Evolutionary conservation across 2,329 filamentous ascomycete species (phyloP).

Genomic region (Cytospora piceae): DNA sequence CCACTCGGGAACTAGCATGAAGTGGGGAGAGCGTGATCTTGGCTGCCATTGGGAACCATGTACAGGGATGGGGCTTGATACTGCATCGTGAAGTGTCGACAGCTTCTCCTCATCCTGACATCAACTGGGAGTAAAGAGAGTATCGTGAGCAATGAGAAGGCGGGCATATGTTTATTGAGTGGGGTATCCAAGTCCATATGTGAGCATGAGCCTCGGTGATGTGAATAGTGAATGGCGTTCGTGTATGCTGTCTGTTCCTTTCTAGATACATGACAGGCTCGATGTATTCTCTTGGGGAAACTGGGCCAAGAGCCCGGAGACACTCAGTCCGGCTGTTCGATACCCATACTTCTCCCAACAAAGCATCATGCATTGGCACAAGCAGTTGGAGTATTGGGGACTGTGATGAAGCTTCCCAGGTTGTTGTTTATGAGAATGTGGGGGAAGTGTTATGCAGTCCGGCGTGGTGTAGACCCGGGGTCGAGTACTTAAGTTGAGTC

Average conservation of each 20-base stretch:
- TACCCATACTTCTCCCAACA: not conserved
- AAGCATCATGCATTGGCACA: not conserved
- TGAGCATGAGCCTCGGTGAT: not conserved
- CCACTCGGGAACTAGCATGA: not conserved
- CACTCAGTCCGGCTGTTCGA: not conserved
- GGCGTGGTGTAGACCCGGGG: not conserved
- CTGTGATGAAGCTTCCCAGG: not conserved
- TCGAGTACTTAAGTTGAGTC: not conserved
- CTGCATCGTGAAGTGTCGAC: not conserved
- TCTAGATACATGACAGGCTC: not conserved
- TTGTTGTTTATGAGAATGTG: not conserved
- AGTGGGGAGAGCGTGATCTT: slow-evolving; percentile 16
- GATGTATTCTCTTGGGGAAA: not conserved
- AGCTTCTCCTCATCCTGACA: not conserved
- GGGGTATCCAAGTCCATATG: not conserved
- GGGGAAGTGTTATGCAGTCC: not conserved
- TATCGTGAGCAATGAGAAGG: not conserved
- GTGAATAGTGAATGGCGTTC: not conserved
- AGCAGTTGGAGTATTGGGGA: not conserved
- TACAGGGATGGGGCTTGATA: slow-evolving; percentile 9
- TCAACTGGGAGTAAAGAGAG: not conserved
- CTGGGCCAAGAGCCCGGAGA: not conserved
- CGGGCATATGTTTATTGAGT: not conserved
- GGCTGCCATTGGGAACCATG: not conserved
- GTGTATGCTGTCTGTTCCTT: not conserved